Evolutionary conservation across 352 stramenopile genomes (phyloP), one percentile per base, ranked within the genome.

Genomic region (Pythium guiyangense): DNA sequence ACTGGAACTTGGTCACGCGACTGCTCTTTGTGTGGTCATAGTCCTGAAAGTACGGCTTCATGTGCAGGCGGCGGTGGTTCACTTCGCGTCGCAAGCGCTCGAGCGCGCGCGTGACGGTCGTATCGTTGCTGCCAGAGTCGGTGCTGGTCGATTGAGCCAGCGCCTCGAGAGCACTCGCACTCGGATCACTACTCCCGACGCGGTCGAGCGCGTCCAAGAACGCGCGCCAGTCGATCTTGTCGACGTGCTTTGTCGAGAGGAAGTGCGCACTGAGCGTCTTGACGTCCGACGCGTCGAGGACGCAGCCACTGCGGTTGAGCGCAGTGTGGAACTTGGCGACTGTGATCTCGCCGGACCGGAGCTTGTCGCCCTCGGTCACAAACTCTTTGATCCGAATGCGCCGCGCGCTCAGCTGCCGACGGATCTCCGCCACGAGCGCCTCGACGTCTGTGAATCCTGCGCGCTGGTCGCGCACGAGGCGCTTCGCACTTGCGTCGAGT

Each of bases 1-100:
- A 92, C 64, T 94, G 84, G 60, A 81, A 90, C 64, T 87, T 88
- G 44, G 74, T 92, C 57, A 94, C 82, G 35, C 71, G 77, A 2
- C 68, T 79, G 53, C 84, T 67, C 37, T 71, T 77, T 65, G 84
- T 94, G 64, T 85, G 79, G 67, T 92, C 82, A 63, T 92, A 92
- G 66, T 94, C 82, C 60, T 92, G 79, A 63, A 91, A 92, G 64
- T 92, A 92, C 26, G 84, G 80, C 70, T 94, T 94, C 77, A 94
- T 88, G 67, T 92, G 76, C 20, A 92, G 47, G 2, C 82, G 76
- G 1, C 79, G 76, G 40, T 84, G 71, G 58, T 76, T 81, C 20
- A 92, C 76, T 48, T 87, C 76, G 25, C 60, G 67, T 3, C 74
- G 74, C 26, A 92, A 43, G 22, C 61, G 70, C 37, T 70, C 73